phyloP scores from a whole-genome alignment of 345 rosid species.

The Corchorus olitorius region DNA sequence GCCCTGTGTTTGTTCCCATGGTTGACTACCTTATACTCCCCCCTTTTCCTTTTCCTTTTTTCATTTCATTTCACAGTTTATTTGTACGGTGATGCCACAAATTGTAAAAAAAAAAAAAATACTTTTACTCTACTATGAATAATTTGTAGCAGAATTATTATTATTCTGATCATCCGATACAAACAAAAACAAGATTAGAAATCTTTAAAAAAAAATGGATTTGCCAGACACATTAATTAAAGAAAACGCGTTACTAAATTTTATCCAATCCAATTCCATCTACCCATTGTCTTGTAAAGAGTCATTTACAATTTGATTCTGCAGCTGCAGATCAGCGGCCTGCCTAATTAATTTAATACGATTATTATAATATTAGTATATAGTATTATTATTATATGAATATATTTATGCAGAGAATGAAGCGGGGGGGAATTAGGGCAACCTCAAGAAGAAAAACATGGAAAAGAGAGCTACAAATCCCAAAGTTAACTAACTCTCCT shows the following conservation, averaged over 20 bases:
- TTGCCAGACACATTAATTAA: background rate
- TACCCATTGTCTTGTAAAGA: background rate
- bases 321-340: no score
- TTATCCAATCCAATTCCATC: background rate
- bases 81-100: no score
- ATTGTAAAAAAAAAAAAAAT: no score
- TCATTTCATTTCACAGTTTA: background rate
- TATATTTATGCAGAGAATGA: background rate
- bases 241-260: background rate
- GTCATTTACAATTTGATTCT: no score
- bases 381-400: background rate
- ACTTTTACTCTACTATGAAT: no score
- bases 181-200: background rate
- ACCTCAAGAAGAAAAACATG: background rate
- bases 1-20: slow-evolving; percentile 43
- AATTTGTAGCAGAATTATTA: background rate
- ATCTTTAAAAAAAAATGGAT: background rate
- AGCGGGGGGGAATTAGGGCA: slow-evolving; percentile 4
- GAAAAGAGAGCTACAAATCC: slow-evolving; percentile 28
- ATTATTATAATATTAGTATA: no score
- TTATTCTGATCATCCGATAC: background rate
- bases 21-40: slow-evolving; percentile 20
- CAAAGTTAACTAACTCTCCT: slow-evolving; percentile 35
- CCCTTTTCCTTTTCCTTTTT: no score
- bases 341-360: no score